Evolutionary conservation across 768 basidiomycete species (phyloP).

Genomic region (Boletus bicolor): DNA sequence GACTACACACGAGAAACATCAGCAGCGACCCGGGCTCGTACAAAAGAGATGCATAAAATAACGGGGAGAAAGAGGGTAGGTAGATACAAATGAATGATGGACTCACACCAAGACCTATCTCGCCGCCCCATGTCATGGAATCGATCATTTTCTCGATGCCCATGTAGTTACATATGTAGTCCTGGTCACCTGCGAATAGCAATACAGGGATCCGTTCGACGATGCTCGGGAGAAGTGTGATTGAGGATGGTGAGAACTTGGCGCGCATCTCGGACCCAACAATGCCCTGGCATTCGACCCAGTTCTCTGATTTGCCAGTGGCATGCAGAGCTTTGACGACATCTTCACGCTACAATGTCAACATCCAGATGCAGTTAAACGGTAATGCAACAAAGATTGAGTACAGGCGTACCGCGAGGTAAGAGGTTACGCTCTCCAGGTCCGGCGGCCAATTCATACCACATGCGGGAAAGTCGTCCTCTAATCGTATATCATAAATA

Average conservation of each 20-base stretch:
- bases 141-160: slow-evolving; percentile 87
- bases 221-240: slow-evolving; percentile 73
- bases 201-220: slow-evolving; percentile 81
- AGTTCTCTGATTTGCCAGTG: slow-evolving; percentile 64
- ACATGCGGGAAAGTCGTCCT: slow-evolving; percentile 82
- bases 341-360: slow-evolving; percentile 57
- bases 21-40: slow-evolving; percentile 1
- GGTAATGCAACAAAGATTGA: neutral
- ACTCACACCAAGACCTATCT: slow-evolving; percentile 77
- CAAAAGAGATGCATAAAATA: neutral
- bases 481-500: slow-evolving; percentile 91
- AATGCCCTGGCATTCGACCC: slow-evolving; percentile 80
- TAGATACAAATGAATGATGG: neutral
- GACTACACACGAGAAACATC: slow-evolving; percentile 36
- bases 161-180: slow-evolving; percentile 94
- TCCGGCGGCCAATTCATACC: slow-evolving; percentile 99
- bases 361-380: neutral
- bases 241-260: slow-evolving; percentile 58
- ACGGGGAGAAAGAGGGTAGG: neutral
- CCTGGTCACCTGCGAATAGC: slow-evolving; percentile 93
- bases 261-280: slow-evolving; percentile 64
- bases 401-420: slow-evolving; percentile 68
- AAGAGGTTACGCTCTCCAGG: slow-evolving; percentile 67
- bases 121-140: slow-evolving; percentile 82
- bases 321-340: slow-evolving; percentile 87